Percentiles rank a stretch among this genome's conserved stretches.
Conservation (phyloP, 2,329 filamentous ascomycete genomes). For the Ilyonectria mors-panacis region DNA sequence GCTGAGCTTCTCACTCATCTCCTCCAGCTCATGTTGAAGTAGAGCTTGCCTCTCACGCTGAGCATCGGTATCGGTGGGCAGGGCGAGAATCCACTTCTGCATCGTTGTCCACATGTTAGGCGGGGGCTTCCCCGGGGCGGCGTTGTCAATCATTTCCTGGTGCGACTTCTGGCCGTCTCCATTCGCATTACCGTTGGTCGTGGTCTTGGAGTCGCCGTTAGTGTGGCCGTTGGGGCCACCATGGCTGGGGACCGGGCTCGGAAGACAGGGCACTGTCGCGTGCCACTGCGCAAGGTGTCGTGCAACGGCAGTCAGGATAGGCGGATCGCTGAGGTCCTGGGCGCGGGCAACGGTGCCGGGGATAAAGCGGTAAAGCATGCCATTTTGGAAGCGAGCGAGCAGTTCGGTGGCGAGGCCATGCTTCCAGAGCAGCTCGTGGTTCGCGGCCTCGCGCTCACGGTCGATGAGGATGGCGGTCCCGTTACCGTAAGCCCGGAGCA, state of each 20-base stretch:
- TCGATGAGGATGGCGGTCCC: conserved; percentile 97
- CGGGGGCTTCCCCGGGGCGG: conserved; percentile 77
- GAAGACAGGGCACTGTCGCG: conserved; percentile 75
- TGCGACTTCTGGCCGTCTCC: conserved; percentile 47
- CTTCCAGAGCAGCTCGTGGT: conserved; percentile 89
- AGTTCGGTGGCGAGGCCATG: conserved; percentile 88
- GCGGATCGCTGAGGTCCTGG: conserved; percentile 81
- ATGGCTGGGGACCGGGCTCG: conserved; percentile 47
- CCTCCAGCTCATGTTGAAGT: conserved; percentile 82
- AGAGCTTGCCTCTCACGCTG: conserved; percentile 76
- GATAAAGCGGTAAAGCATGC: conserved; percentile 94
- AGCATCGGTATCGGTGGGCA: conserved; percentile 80
- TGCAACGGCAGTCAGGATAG: conserved; percentile 87
- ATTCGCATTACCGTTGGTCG: conserved; percentile 45
- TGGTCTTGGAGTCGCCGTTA: conserved; percentile 57
- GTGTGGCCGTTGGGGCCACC: conserved; percentile 35
- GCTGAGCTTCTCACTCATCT: conserved; percentile 79
- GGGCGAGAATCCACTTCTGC: conserved; percentile 93
- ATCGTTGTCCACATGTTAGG: conserved; percentile 96
- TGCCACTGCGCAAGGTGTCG: conserved; percentile 93
- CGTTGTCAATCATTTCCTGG: conserved; percentile 62
- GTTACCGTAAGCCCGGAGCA: conserved; percentile 94
- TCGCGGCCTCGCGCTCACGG: conserved; percentile 84
- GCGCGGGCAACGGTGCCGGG: conserved; percentile 85
- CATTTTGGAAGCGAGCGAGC: conserved; percentile 94